Evolutionary conservation across 306 rosid genomes (phyloP).

Genomic region (Psophocarpus tetragonolobus): DNA sequence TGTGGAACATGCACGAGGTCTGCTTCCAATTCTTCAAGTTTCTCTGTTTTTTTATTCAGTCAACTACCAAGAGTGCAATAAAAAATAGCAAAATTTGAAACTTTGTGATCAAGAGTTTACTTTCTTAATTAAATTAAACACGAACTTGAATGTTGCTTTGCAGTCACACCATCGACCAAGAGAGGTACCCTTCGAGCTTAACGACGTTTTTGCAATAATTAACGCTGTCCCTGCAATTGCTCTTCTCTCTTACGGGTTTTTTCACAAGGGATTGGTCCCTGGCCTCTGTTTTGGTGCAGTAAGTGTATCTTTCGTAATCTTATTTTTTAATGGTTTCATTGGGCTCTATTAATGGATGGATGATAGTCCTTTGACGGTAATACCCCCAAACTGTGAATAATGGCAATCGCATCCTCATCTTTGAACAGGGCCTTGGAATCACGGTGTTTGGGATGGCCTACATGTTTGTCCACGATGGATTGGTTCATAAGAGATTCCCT

Average conservation of each 20-base stretch:
- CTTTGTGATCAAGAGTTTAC: neutral
- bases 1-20: constrained; percentile 51
- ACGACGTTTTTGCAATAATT: constrained; percentile 84
- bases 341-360: constrained; percentile 29
- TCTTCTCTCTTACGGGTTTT: constrained; percentile 80
- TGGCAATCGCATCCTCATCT: constrained; percentile 34
- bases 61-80: neutral
- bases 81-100: neutral
- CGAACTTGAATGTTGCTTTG: constrained; percentile 28
- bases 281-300: constrained; percentile 98
- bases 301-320: constrained; percentile 47
- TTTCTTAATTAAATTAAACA: neutral
- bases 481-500: constrained; percentile 94
- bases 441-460: constrained; percentile 97
- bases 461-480: constrained; percentile 98
- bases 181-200: constrained; percentile 94
- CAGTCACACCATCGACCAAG: constrained; percentile 97
- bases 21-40: constrained; percentile 14
- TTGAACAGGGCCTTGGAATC: constrained; percentile 83
- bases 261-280: constrained; percentile 85
- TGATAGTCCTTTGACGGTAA: constrained; percentile 28
- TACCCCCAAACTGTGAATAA: neutral
- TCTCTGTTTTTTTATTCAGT: neutral
- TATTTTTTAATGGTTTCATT: constrained; percentile 34
- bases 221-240: constrained; percentile 94